Evolutionary conservation across 176 grass and related monocot species (phyloP), one percentile per base, ranked within the genome.

Genomic region (Aegilops bicornis): DNA sequence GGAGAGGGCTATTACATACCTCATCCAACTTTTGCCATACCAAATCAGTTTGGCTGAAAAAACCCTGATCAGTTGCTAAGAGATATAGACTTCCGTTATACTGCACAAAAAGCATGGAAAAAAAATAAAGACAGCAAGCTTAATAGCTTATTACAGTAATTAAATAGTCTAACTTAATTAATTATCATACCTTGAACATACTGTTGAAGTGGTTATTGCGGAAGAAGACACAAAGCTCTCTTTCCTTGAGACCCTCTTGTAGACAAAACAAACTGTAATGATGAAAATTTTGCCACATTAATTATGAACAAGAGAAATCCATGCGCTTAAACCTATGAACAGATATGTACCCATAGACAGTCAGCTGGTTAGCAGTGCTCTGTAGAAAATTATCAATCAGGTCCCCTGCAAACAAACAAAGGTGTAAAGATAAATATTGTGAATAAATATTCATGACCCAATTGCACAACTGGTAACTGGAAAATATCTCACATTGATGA

Each of bases 161-260:
- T 52, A 76, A 1, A 19, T 19, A 63, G 1, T 58, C 10, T 20
- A 39, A 14, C 67, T 84, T 4, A 62, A 64, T 73, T 77, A 80
- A 86, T 60, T 33, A 73, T 40, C 78, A 79, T 87, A 97, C 97
- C 94, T 99, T 99, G 78, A 99, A 99, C 94, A 99, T 99, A 80
- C 92, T 93, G 85, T 93, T 97, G 89, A 99, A 99, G 82, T 99
- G 97, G 54, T 97, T 99, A 94, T 99, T 99, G 63, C 97, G 94
- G 76, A 99, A 97, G 86, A 99, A 99, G 31, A 99, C 92, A 22
- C 92, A 99, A 22, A 99, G 86, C 78, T 99, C 97, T 82, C 89
- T 97, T 85, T 99, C 97, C 13, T 94, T 97, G 71, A 97, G 97
- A 24, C 85, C 92, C 76, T 97, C 97, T 97, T 99, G 97, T 81